Evolutionary conservation across 129 eudicot species (phyloP).

Genomic region (Saussurea involucrata): DNA sequence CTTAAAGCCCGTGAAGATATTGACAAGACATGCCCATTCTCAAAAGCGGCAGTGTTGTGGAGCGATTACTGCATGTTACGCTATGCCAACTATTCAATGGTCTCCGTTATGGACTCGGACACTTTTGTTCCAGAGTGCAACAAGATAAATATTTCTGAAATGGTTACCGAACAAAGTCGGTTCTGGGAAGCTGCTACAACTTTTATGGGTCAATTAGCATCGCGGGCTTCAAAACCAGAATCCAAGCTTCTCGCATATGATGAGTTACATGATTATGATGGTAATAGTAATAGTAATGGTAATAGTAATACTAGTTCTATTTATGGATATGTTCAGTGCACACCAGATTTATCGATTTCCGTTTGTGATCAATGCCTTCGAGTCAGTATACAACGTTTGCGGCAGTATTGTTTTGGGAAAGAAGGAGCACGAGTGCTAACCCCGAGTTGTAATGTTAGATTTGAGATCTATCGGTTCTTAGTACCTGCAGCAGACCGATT

Average conservation of each 20-base stretch:
- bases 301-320: too few relatives aligned
- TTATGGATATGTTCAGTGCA: constrained; percentile 23
- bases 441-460: too few relatives aligned
- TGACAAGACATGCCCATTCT: too few relatives aligned
- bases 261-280: neutral
- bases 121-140: constrained; percentile 10
- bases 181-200: too few relatives aligned
- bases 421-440: too few relatives aligned
- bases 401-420: too few relatives aligned
- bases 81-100: constrained; percentile 15
- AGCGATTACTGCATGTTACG: constrained; percentile 21
- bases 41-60: constrained; percentile 8
- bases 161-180: neutral
- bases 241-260: neutral
- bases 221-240: neutral
- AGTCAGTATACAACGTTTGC: too few relatives aligned
- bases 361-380: too few relatives aligned
- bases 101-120: neutral
- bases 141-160: constrained; percentile 10
- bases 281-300: neutral
- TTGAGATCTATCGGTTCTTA: constrained; percentile 16
- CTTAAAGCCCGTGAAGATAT: neutral
- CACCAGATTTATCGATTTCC: too few relatives aligned
- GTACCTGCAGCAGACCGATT: neutral
- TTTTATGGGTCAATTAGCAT: neutral